A percentile compares a stretch with the other conserved stretches of the same genome.
Conservation (phyloP, 495 filamentous ascomycete genomes). For the Tuber umbilicatum region DNA sequence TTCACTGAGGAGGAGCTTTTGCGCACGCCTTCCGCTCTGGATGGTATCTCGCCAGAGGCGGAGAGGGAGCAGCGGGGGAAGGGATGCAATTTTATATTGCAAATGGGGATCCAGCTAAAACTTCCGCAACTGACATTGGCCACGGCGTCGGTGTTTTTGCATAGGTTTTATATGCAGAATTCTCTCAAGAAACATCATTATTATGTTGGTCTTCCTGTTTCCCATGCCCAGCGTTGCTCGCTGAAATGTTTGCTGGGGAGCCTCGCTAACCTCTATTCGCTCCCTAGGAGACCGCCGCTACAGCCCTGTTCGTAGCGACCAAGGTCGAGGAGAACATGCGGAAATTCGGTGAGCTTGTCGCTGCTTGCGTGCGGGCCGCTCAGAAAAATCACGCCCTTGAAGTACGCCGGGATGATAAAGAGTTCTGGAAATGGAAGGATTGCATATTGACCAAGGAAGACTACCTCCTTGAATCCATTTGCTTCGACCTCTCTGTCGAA, state of each 20-base stretch:
- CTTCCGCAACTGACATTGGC: slow-evolving; percentile 84
- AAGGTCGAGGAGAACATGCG: slow-evolving; percentile 95
- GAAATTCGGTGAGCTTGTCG: slow-evolving; percentile 85
- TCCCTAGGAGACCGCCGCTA: slow-evolving; percentile 68
- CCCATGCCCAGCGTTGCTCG: slow-evolving; percentile 8
- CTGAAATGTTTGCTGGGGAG: slow-evolving; percentile 3
- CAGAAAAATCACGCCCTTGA: slow-evolving; percentile 78
- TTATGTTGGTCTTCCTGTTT: slow-evolving; percentile 27
- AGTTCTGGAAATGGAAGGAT: slow-evolving; percentile 95
- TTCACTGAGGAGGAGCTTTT: slow-evolving; percentile 77
- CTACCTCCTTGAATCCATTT: slow-evolving; percentile 78
- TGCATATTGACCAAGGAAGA: slow-evolving; percentile 88
- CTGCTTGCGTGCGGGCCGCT: slow-evolving; percentile 86
- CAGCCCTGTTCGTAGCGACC: slow-evolving; percentile 83
- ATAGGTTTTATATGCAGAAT: slow-evolving; percentile 88
- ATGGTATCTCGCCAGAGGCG: slow-evolving; percentile 66
- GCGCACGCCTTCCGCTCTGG: slow-evolving; percentile 73
- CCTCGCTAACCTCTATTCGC: slow-evolving; percentile 30
- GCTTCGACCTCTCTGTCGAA: slow-evolving; percentile 87
- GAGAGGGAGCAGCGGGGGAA: slow-evolving; percentile 76
- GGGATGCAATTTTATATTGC: slow-evolving; percentile 90
- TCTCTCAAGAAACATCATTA: slow-evolving; percentile 39
- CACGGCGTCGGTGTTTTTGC: slow-evolving; percentile 88
- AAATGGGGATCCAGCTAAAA: slow-evolving; percentile 86
- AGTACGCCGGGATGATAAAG: slow-evolving; percentile 91